Evolutionary conservation across 345 rosid species (phyloP), one percentile per base, ranked within the genome.

Genomic region (Hibiscus syriacus): DNA sequence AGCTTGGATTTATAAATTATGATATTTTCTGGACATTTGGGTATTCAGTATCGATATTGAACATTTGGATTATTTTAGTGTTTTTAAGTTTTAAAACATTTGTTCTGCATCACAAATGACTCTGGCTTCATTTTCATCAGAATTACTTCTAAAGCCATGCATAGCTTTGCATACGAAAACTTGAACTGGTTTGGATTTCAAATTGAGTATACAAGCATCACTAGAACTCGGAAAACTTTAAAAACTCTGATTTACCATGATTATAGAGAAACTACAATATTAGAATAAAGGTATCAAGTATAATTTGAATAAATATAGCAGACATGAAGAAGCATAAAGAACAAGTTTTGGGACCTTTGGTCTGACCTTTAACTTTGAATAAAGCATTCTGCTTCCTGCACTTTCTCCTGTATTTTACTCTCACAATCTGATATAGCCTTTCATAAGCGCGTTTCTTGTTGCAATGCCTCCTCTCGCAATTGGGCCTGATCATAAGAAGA

Each of bases 351-450:
- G 27, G 26, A 68, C 17, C 49, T 52, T 45, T 69, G 55, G 34
- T 67, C 85, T 54, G 66, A 88, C 96, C 97, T 87, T 77, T 77
- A 88, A 71, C 78, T 84, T 87, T 58, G 58, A 73, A 72, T 34
- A 70, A 75, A 87, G 85, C 41, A 74, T 70, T 85, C 83, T 38
- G 85, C 85, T 79, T 93, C 98, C 71, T 74, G 84, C 59, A 79
- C 53, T 66, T 82, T 89, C 82, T 89, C 98, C 43, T 80, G 82
- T 68, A 87, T 68, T 82, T 80, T 91, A 25, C 52, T 75, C 73
- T 87, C 90, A 71, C 90, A 90, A 79, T 76, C 75, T n/a, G 90
- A 85, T 73, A 89, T 78, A 55, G 99, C 96, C 78, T 82, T 78
- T 85, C 84, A 53, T 87, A 94, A 23, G 82, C 89, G 72, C 83